Evolutionary conservation across 257 asterid species (phyloP).

Genomic region (Solanum phureja): DNA sequence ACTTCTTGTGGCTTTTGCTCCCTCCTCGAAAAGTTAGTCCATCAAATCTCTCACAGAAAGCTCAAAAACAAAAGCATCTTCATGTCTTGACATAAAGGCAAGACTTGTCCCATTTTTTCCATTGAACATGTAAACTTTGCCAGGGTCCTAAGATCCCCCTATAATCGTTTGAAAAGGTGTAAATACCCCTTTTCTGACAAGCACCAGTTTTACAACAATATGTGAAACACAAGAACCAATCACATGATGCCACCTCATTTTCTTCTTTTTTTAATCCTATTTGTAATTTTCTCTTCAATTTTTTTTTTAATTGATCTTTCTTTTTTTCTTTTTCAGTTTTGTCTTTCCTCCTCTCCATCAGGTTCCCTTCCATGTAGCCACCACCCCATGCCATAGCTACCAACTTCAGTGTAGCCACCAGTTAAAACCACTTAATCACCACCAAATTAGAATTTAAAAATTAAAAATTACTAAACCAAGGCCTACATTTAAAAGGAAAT

Average conservation of each 20-base stretch:
- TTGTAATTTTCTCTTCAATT: background rate
- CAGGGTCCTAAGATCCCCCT: background rate
- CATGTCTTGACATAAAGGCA: background rate
- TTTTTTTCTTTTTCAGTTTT: background rate
- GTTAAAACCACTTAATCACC: background rate
- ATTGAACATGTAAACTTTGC: background rate
- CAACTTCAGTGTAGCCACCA: background rate
- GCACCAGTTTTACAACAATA: background rate
- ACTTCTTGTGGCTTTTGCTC: background rate
- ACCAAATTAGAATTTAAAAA: background rate
- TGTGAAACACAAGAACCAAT: background rate
- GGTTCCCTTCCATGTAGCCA: background rate
- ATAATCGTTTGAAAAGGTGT: background rate
- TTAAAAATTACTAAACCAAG: background rate
- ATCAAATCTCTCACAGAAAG: background rate
- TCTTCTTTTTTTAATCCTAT: background rate
- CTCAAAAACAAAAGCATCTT: background rate
- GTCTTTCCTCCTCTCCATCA: no score
- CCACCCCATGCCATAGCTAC: background rate
- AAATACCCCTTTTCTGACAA: background rate
- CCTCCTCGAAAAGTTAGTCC: background rate
- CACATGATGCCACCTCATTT: background rate
- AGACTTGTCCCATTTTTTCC: background rate
- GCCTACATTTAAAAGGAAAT: background rate
- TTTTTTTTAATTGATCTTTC: background rate